Evolutionary conservation across 441 rosid species (phyloP), one percentile per base, ranked within the genome.

Genomic region (Gossypium schwendimanii): DNA sequence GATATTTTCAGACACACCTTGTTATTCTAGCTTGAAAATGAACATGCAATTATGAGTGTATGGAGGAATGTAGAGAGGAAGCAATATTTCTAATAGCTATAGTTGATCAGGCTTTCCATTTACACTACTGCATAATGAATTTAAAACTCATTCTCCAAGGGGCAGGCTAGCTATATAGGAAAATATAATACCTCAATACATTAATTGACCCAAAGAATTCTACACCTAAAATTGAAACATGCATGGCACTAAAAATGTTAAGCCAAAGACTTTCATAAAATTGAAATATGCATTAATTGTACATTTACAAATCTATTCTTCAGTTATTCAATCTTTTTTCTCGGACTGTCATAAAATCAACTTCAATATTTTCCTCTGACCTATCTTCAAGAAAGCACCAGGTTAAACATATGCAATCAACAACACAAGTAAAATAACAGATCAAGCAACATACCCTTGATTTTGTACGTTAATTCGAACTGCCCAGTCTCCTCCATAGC

Each of bases 401-500:
- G 10, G 20, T 55, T 21, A 33, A 20, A 5, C 20, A 57, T 18
- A 26, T 0, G 63, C 55, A 63, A 63, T 21, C 0, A 7, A 71
- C 4, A 63, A 53, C 63, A 47, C 6, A 74, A 62, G 71, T 50
- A 58, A 69, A 61, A 31, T 41, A 67, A 60, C 36, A 73, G 11
- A 71, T 72, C 50, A 74, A 15, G 80, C 15, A 47, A 71, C 65
- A 84, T 80, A 95, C 99, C 85, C 84, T 55, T 84, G 81, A 67
- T 74, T 72, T 74, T 85, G 87, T 31, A 81, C 86, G 77, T 83
- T 82, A 69, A 93, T 80, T 69, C 87, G 89, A 77, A 91, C 91
- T 0, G 97, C 88, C 97, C 99, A 95, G 71, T 95, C 99, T 80
- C 98, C 98, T 81, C 98, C 98, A 85, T 89, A 93, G 80, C 98